Evolutionary conservation across 1,284 basidiomycete species (phyloP), one percentile per base, ranked within the genome.

Genomic region (Leccinum angustisporum): DNA sequence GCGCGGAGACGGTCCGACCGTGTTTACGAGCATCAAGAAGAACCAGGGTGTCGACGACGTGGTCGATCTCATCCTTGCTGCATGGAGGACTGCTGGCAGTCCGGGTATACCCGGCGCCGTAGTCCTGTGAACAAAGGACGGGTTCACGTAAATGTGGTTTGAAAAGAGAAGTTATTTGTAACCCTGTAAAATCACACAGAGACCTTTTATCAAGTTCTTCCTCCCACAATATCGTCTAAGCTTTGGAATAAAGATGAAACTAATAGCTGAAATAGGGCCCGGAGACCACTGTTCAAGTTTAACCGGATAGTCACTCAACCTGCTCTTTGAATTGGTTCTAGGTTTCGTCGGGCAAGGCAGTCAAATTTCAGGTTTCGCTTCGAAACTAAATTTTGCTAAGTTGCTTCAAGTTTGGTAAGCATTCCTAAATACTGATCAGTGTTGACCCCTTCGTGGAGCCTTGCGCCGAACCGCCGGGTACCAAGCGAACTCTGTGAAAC

Each of bases 1-100:
- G 93, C 86, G 97, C 33, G 97, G 97, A 57, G 86, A 91, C 61
- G 97, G 97, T 0, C 97, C 97, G 1, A 98, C 97, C 0, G 75
- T 98, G 21, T 99, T 99, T 76, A 87, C 93, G 0, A 92, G 92
- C 64, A 87, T 99, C 58, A 90, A 92, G 72, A 80, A 94, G 62
- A 84, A 81, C 33, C 86, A 86, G 62, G 95, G 94, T 0, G 87
- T 98, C 2, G 85, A 93, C 54, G 92, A 94, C 62, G 86, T 98
- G 4, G 85, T 91, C 5, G 87, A 90, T 54, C 82, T 98, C 40
- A 87, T 98, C 64, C 77, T 97, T 33, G 89, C 88, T 10, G 95
- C 95, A 8, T 97, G 96, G 92, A 85, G 85, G 70, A 82, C 85
- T 8, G 88, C 90, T 9, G 90, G 90, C 16, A 86, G 85, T 66